Percentiles rank a stretch among this genome's conserved stretches.
phyloP scores from a whole-genome alignment of 2,329 filamentous ascomycete genomes.

The Trichoderma sp. region DNA sequence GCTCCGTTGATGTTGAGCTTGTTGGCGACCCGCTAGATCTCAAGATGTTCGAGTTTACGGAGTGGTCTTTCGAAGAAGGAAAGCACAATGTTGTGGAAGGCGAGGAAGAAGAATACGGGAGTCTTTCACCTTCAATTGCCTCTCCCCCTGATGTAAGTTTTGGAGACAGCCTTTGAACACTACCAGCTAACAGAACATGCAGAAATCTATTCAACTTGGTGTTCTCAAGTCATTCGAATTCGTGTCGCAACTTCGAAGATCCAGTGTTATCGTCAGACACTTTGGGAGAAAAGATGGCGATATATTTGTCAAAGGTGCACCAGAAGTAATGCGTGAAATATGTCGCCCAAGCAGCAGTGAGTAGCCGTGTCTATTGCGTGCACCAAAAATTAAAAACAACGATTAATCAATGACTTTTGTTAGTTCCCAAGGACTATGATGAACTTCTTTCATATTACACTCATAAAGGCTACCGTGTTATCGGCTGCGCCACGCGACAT shows the following conservation, averaged over 20 bases:
- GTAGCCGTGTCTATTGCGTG: slow-evolving; percentile 35
- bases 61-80: slow-evolving; percentile 90
- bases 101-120: slow-evolving; percentile 73
- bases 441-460: slow-evolving; percentile 89
- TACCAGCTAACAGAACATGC: neutral
- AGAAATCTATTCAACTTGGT: slow-evolving; percentile 77
- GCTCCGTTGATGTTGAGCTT: slow-evolving; percentile 82
- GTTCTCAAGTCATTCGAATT: slow-evolving; percentile 92
- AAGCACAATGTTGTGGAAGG: slow-evolving; percentile 64
- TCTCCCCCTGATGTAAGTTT: slow-evolving; percentile 64
- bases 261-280: slow-evolving; percentile 87
- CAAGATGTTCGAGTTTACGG: slow-evolving; percentile 98
- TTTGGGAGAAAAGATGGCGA: slow-evolving; percentile 83
- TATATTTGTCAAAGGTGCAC: slow-evolving; percentile 94
- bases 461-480: slow-evolving; percentile 93
- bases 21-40: slow-evolving; percentile 92
- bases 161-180: neutral
- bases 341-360: slow-evolving; percentile 78
- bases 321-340: slow-evolving; percentile 94
- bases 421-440: slow-evolving; percentile 84
- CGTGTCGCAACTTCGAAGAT: slow-evolving; percentile 85
- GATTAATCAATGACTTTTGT: neutral
- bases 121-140: slow-evolving; percentile 84
- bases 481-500: slow-evolving; percentile 89
- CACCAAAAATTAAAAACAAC: neutral